Base-by-base conservation (phyloP, 2,329 filamentous ascomycete species). In the Trichophyton rubrum region DNA sequence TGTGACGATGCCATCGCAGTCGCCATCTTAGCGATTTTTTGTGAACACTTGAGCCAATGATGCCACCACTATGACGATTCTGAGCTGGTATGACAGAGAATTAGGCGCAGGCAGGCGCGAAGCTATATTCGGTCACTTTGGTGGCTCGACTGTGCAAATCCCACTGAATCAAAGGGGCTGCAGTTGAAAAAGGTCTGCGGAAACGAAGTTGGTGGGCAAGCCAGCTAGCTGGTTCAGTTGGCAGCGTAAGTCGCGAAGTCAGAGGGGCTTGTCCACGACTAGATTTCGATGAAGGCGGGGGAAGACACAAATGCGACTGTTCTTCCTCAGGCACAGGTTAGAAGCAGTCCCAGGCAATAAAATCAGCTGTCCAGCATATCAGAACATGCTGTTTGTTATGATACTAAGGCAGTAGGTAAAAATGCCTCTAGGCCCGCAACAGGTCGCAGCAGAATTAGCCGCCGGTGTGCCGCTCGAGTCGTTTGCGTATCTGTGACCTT, bases 1-100 rank as follows among this genome's bases (percentile, higher is more conserved):
- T 72, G 70, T 56, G 74, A 73, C 64, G 74, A 68, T 67, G 72
- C 74, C 63, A 67, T 68, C 62, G 69, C 66, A 56, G 68, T 68
- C 70, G 71, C 73, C 53, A 59, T 64, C 35, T 15, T 30, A 30
- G 49, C 49, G 3, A n/a, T 38, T 15, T 53, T 22, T 53, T 30
- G 49, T 53, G 49, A 53, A 17, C 49, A 22, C 27, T 33, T 24
- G n/a, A 53, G 22, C 22, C 49, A 33, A 53, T 33, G 22, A 53
- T 33, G 22, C 49, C 49, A 53, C 22, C 27, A 17, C 45, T 7
- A 8, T 6, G 20, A 33, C 45, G 5, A 15, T 22, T 30, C 9
- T 30, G 17, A 53, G 20, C 49, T 53, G 27, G 24, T 33, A 33
- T 30, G 49, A 33, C 49, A 53, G 49, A 13, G 3, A 15, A 30